Base-by-base conservation (phyloP, 2,329 filamentous ascomycete genomes). In the Diaporthe citrichinensis region DNA sequence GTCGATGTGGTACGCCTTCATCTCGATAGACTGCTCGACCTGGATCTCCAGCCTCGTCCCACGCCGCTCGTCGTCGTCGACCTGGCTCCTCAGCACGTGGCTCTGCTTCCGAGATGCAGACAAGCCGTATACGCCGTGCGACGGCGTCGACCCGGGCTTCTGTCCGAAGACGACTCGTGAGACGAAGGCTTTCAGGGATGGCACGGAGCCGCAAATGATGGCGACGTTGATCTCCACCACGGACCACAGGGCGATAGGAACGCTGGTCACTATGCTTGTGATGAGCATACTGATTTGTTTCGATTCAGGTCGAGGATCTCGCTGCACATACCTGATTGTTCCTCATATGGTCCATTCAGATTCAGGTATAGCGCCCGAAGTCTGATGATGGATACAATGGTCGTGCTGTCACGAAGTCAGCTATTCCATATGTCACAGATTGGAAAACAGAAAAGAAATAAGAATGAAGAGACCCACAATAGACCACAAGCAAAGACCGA, bases 151-250 rank as follows among this genome's bases (percentile, higher is more conserved):
- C 5, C 55, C 62, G 53, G 23, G n/a, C 34, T 57, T 74, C 34
- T 46, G 44, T n/a, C 65, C 74, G 53, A 85, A 87, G 12, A 86
- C 84, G 57, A 83, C 79, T 36, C 81, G 83, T 15, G 84, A 84
- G 71, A 84, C 82, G 1, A 86, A 83, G 9, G 83, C 85, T 6
- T 85, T 87, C 8, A 80, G 84, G 9, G 84, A 82, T 1, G 80
- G 80, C 2, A 85, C 84, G 51, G 85, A 87, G 58, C 85, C 85
- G 5, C 81, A 85, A 59, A 81, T 83, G 61, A 87, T 87, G 39
- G 84, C 85, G 8, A 80, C 76, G 73, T 81, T 80, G 72, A 80
- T 78, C 72, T 81, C 80, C 62, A 81, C 78, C 67, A 75, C 74
- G n/a, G 79, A 80, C 80, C 80, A 81, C 53, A 80, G 77, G 49